Evolutionary conservation across 2,329 filamentous ascomycete genomes (phyloP).

Genomic region (Fusarium sarcochroum): DNA sequence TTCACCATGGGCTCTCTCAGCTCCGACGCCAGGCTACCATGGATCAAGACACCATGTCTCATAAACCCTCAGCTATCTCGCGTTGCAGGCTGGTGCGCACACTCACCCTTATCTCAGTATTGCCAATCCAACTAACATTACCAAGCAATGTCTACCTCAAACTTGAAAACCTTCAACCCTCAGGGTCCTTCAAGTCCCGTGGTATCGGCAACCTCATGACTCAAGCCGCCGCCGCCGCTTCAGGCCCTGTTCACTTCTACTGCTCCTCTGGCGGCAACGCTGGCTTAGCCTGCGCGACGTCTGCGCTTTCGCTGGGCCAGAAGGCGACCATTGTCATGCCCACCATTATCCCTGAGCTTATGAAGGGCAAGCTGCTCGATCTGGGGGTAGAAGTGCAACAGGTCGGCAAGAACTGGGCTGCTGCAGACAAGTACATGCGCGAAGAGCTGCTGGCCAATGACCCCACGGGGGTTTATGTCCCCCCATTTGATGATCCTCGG

Average conservation of each 20-base stretch:
- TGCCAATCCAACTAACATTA: conserved; percentile 24
- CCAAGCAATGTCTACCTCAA: conserved; percentile 84
- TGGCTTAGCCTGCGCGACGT: conserved; percentile 83
- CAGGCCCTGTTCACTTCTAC: conserved; percentile 76
- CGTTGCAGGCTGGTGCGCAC: conserved; percentile 77
- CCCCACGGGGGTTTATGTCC: conserved; percentile 71
- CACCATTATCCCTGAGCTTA: conserved; percentile 72
- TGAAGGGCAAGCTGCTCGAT: conserved; percentile 78
- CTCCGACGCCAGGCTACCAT: conserved; percentile 65
- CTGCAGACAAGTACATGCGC: conserved; percentile 77
- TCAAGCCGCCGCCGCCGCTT: conserved; percentile 52
- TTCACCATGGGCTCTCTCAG: conserved; percentile 59
- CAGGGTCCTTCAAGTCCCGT: conserved; percentile 87
- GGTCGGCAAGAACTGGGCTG: conserved; percentile 75
- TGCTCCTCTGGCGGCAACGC: conserved; percentile 87
- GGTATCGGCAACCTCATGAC: conserved; percentile 80
- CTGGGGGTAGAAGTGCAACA: conserved; percentile 80
- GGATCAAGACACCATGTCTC: conserved; percentile 80
- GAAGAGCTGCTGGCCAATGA: conserved; percentile 69
- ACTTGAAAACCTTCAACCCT: conserved; percentile 86
- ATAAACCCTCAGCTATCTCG: conserved; percentile 76
- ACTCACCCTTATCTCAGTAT: too few relatives aligned
- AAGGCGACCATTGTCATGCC: conserved; percentile 85
- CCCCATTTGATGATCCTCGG: conserved; percentile 77
- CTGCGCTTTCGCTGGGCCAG: conserved; percentile 73